Conservation (phyloP, 2,329 filamentous ascomycete species). For the Metarhizium rileyi region DNA sequence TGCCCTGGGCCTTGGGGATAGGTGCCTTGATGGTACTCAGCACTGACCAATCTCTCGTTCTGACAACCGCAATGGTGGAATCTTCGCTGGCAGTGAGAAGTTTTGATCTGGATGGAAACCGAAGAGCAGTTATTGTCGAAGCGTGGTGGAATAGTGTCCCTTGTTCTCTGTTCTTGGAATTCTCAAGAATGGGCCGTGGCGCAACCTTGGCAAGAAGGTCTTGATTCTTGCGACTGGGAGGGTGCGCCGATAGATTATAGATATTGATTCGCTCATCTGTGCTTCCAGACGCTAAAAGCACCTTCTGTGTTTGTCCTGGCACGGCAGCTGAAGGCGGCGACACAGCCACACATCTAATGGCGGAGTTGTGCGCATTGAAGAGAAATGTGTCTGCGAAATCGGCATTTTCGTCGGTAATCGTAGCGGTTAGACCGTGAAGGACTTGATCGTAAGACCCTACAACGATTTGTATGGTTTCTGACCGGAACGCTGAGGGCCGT, state of each 20-base stretch:
- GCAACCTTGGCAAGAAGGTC: constrained; percentile 57
- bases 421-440: constrained; percentile 82
- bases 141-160: constrained; percentile 82
- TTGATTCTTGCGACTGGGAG: constrained; percentile 45
- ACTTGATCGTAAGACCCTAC: constrained; percentile 91
- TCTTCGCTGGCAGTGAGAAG: constrained; percentile 83
- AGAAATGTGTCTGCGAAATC: constrained; percentile 88
- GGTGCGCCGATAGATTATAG: constrained; percentile 73
- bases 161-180: constrained; percentile 77
- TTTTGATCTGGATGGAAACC: constrained; percentile 79
- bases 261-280: constrained; percentile 94
- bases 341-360: constrained; percentile 80
- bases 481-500: constrained; percentile 6
- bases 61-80: constrained; percentile 78
- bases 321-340: constrained; percentile 61
- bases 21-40: constrained; percentile 85
- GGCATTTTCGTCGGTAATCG: constrained; percentile 38
- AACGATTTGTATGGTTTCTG: constrained; percentile 71
- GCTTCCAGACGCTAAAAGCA: constrained; percentile 82
- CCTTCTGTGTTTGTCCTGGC: constrained; percentile 61
- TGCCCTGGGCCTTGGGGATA: constrained; percentile 65
- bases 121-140: constrained; percentile 67
- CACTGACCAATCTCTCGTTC: constrained; percentile 81
- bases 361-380: constrained; percentile 85
- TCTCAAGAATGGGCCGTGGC: constrained; percentile 68